A percentile compares a stretch with the other conserved stretches of the same genome.
Evolutionary conservation across 352 stramenopile species (phyloP).

Genomic region (Peronospora farinosa): DNA sequence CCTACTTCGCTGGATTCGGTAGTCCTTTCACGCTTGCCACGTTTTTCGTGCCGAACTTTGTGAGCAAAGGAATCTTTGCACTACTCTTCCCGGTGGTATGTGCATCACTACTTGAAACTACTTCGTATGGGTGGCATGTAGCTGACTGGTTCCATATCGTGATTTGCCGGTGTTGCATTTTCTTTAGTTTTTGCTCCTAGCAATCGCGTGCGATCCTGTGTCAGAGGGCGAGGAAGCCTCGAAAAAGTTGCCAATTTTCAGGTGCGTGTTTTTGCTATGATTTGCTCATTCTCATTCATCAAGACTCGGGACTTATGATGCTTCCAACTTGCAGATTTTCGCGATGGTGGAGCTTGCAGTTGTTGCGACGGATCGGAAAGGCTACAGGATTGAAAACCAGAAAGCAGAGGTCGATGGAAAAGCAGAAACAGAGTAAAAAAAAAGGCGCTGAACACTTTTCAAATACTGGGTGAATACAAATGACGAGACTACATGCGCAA

Average conservation of each 20-base stretch:
- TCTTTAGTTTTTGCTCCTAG: slow-evolving; percentile 70
- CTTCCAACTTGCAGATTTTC: slow-evolving; percentile 46
- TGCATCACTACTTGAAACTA: neutral
- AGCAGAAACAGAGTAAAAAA: slow-evolving; percentile 18
- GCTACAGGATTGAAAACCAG: slow-evolving; percentile 70
- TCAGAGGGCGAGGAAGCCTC: slow-evolving; percentile 38
- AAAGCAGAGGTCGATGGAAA: slow-evolving; percentile 43
- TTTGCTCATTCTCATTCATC: neutral
- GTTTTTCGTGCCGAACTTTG: slow-evolving; percentile 87
- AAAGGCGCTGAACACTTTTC: slow-evolving; percentile 13
- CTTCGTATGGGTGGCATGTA: neutral
- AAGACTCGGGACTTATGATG: neutral
- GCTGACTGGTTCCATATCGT: neutral
- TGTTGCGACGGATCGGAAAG: slow-evolving; percentile 75
- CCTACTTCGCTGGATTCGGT: slow-evolving; percentile 83
- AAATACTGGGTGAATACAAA: neutral
- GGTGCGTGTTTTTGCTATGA: slow-evolving; percentile 27
- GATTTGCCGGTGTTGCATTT: neutral
- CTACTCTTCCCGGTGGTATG: slow-evolving; percentile 80
- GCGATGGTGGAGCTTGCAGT: slow-evolving; percentile 74
- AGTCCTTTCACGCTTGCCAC: slow-evolving; percentile 83
- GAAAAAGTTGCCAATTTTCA: slow-evolving; percentile 68
- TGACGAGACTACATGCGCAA: no score
- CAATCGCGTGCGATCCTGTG: slow-evolving; percentile 71
- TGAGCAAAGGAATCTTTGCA: slow-evolving; percentile 86